Evolutionary conservation across 2,329 filamentous ascomycete genomes (phyloP), one percentile per base, ranked within the genome.

Genomic region (Periconia digitata): DNA sequence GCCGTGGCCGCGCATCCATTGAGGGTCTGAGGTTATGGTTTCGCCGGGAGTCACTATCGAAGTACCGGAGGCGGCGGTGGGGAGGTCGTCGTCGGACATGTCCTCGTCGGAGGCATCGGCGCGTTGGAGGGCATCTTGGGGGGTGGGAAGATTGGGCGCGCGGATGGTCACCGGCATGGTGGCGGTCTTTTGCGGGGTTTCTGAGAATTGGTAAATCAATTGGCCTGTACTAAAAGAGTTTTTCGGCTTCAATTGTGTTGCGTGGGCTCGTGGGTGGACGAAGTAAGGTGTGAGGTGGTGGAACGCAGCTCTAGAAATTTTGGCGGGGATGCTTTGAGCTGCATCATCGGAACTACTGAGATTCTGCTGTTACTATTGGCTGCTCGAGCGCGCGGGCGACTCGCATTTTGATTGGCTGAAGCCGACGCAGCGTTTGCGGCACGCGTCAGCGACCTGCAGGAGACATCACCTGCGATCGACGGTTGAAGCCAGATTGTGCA

Each of bases 1-100:
- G 59, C 94, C 94, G 75, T 99, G 94, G 63, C 94, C 94, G 75
- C 91, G 74, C 92, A 97, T 97, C 90, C 90, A 97, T 78, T 96
- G 91, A n/a, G 90, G 82, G 72, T 96, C 91, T 56, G 86, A 83
- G 10, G 92, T 96, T 60, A 97, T 89, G 51, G 87, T 76, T 68
- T 95, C 89, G 64, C 92, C 94, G 1, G 92, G 92, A 1, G 92
- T 96, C 59, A 96, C 86, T 58, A 96, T 87, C 38, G 74, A 72
- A 29, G 69, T 72, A 20, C 48, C 50, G 36, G 55, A 44, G 1
- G 56, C 65, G 57, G 43, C 63, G 49, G 56, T 56, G 2, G 62
- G 53, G 15, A 67, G 44, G 34, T 66, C 60, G 44, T 72, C 72
- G 50, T 79, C 76, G 40, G 73, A 73, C 66, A 78, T 75, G 27